A percentile compares a stretch with the other conserved stretches of the same genome.
Evolutionary conservation across 169 alveolate species (phyloP).

Genomic region (Plasmodium knowlesi): DNA sequence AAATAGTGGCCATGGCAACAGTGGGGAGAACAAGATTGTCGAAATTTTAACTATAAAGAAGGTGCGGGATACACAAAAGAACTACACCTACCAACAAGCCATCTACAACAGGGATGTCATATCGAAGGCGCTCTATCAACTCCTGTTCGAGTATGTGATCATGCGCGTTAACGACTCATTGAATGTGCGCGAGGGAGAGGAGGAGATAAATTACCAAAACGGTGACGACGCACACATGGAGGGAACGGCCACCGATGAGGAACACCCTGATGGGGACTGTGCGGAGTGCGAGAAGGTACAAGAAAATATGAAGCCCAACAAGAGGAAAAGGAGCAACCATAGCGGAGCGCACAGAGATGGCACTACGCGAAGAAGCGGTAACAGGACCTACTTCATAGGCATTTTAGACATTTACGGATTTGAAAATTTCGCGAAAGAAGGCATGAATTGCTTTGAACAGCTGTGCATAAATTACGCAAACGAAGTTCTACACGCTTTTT

Average conservation of each 20-base stretch:
- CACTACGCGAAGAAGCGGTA: background rate
- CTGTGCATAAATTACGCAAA: conserved; percentile 92
- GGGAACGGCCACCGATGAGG: background rate
- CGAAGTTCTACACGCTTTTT: conserved; percentile 89
- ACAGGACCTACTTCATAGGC: conserved; percentile 79
- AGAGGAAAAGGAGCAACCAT: background rate
- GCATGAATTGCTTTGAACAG: conserved; percentile 89
- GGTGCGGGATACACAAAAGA: conserved; percentile 77
- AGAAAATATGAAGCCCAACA: background rate
- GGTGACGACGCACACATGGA: background rate
- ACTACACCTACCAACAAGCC: conserved; percentile 79
- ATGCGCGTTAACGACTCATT: conserved; percentile 79
- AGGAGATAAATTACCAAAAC: background rate
- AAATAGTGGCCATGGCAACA: background rate
- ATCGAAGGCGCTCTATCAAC: conserved; percentile 81
- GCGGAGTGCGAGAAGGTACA: background rate
- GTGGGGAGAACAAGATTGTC: conserved; percentile 45
- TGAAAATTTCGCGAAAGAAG: conserved; percentile 86
- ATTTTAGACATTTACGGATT: conserved; percentile 90
- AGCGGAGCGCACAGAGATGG: background rate
- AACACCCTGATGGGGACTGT: background rate
- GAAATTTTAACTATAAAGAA: conserved; percentile 79
- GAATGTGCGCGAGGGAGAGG: conserved; percentile 24
- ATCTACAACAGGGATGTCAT: conserved; percentile 80
- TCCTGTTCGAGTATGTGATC: conserved; percentile 81